A percentile compares a stretch with the other conserved stretches of the same genome.
Conservation (phyloP, 176 grass and related monocot genomes). For the Carex littledalei region DNA sequence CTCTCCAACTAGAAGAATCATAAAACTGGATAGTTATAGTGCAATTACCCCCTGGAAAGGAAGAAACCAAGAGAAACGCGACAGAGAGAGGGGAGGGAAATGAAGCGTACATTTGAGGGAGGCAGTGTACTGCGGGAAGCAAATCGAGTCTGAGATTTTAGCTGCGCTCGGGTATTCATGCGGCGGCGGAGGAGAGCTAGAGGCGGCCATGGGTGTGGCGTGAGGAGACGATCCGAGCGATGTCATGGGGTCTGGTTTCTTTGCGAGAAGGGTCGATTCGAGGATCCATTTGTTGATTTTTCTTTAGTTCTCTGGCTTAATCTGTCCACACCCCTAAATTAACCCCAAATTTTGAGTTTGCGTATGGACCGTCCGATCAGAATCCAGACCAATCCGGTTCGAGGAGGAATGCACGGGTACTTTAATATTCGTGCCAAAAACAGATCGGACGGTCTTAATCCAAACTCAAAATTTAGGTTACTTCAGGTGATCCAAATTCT, state of each 20-base stretch:
- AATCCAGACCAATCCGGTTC: no score
- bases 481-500: not conserved
- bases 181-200: constrained; percentile 24
- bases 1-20: not conserved
- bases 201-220: constrained; percentile 26
- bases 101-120: constrained; percentile 71
- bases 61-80: not conserved
- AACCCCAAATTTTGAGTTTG: no score
- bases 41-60: not conserved
- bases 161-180: constrained; percentile 49
- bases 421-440: no score
- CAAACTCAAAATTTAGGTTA: no score
- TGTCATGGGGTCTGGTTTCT: constrained; percentile 26
- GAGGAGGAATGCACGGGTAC: no score
- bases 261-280: not conserved
- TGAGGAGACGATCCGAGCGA: constrained; percentile 31
- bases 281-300: not conserved
- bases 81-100: not conserved
- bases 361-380: no score
- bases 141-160: constrained; percentile 60
- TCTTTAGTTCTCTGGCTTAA: not conserved
- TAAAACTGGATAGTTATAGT: not conserved
- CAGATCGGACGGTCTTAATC: no score
- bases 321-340: not conserved
- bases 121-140: constrained; percentile 80